Percentiles rank a stretch among this genome's conserved stretches.
phyloP scores from a whole-genome alignment of 1,139 yeast species.

The Sugiyamaella neomexicana region DNA sequence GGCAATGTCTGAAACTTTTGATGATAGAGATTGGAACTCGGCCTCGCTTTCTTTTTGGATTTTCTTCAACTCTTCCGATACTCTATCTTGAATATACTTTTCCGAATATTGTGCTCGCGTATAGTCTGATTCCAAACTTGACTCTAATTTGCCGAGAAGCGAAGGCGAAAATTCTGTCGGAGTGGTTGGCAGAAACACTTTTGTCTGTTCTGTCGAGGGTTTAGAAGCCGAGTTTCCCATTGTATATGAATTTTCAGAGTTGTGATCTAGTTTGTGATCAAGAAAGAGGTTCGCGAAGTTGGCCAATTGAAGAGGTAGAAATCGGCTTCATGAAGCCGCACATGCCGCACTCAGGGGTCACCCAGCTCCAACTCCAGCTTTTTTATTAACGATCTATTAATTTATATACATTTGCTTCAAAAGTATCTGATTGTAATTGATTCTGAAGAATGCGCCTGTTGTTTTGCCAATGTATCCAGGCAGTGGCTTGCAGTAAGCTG shows the following conservation, averaged over 20 bases:
- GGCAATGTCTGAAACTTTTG: slow-evolving; percentile 29
- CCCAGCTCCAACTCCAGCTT: background rate
- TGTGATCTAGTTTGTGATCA: too few species aligned
- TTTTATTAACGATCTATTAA: background rate
- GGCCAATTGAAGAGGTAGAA: slow-evolving; percentile 11
- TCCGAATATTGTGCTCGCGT: slow-evolving; percentile 80
- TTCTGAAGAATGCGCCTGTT: slow-evolving; percentile 28
- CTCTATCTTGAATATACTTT: slow-evolving; percentile 73
- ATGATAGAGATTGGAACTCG: slow-evolving; percentile 50
- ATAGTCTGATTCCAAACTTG: slow-evolving; percentile 70
- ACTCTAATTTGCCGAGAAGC: slow-evolving; percentile 68
- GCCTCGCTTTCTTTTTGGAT: slow-evolving; percentile 61
- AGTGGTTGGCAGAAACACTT: slow-evolving; percentile 53
- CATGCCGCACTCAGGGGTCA: slow-evolving; percentile 12
- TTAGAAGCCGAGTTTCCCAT: slow-evolving; percentile 29
- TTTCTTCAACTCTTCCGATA: slow-evolving; percentile 61
- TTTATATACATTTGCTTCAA: background rate
- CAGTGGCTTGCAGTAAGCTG: slow-evolving; percentile 56
- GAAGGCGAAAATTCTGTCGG: slow-evolving; percentile 75
- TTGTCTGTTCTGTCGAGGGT: slow-evolving; percentile 23
- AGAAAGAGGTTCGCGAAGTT: slow-evolving; percentile 8
- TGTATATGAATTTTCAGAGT: background rate
- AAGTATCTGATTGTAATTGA: background rate
- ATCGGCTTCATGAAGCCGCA: slow-evolving; percentile 8
- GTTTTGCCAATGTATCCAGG: slow-evolving; percentile 52